Evolutionary conservation across 2,329 filamentous ascomycete species (phyloP), one percentile per base, ranked within the genome.

Genomic region (Colletotrichum sp.): DNA sequence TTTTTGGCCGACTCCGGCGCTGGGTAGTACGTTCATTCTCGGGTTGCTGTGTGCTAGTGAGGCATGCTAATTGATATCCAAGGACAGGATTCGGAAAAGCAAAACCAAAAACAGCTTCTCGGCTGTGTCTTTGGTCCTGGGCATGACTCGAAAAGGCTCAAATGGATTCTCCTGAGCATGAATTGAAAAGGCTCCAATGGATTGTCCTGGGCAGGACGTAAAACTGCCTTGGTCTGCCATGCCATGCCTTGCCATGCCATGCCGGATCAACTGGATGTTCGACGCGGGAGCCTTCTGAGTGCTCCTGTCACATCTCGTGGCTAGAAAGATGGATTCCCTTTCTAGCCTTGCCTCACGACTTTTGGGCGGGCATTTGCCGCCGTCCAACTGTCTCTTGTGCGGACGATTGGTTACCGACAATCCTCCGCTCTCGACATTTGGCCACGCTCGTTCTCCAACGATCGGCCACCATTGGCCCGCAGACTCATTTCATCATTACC

Each of bases 121-220:
- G 36, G 26, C 59, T 34, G 30, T 44, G 57, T 26, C 26, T 39
- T 79, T 73, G 44, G 83, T 85, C 84, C 83, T 84, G 78, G 81
- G 83, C 80, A 84, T 60, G 84, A 85, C 81, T 67, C 78, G 79
- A 84, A 84, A 85, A 82, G 44, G 44, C n/a, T 21, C 44, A 12
- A 52, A 52, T 24, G n/a, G 44, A 49, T 21, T 75, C 82, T 85
- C 84, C 83, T 83, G 78, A 81, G 83, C 80, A 84, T 60, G 84
- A 85, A 81, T 67, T 78, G 79, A 84, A 84, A 85, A 82, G n/a
- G n/a, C n/a, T 49, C 44, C 44, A 49, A 21, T 6, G n/a, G 44
- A 52, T 52, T 75, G 83, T 85, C 84, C 83, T 84, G 78, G 81
- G 83, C 80, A 84, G 63, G 84, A 85, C 81, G 69, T 78, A 79